Conservation (phyloP, 2,329 filamentous ascomycete genomes). For the Talaromyces sp. region DNA sequence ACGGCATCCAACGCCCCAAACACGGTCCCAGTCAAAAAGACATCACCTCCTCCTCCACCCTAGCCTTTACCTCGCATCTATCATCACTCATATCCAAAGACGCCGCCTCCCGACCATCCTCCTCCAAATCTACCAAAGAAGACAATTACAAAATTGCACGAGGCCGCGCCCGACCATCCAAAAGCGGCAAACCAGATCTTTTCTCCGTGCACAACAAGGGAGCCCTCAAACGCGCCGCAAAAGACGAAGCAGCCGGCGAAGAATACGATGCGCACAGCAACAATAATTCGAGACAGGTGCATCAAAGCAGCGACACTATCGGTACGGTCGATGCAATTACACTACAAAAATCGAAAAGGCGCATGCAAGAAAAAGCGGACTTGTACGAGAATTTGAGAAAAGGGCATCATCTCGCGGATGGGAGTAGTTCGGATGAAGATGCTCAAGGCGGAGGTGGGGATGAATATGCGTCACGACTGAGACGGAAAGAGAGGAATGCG, state of each 20-base stretch:
- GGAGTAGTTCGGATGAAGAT: conserved; percentile 30
- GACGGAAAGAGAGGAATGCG: conserved; percentile 51
- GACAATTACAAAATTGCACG: conserved; percentile 36
- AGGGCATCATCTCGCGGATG: conserved; percentile 67
- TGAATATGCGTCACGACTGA: conserved; percentile 55
- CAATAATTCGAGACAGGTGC: conserved; percentile 54
- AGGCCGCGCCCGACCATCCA: conserved; percentile 43
- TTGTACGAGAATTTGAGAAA: conserved; percentile 87
- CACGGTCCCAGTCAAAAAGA: conserved; percentile 58
- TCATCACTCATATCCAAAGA: conserved; percentile 69
- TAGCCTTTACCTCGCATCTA: conserved; percentile 86
- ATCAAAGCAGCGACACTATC: conserved; percentile 58
- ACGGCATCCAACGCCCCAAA: conserved; percentile 70
- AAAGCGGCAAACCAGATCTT: conserved; percentile 61
- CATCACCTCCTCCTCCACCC: conserved; percentile 65
- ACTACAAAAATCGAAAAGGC: conserved; percentile 66
- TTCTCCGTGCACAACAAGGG: conserved; percentile 65
- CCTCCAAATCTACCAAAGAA: background rate
- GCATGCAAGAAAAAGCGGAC: conserved; percentile 85
- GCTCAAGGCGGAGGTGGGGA: conserved; percentile 27
- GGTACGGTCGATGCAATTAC: conserved; percentile 57
- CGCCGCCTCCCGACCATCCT: conserved; percentile 30
- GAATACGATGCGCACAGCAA: conserved; percentile 33
- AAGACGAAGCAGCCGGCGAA: conserved; percentile 54
- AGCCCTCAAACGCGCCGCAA: conserved; percentile 59